phyloP scores from a whole-genome alignment of 2,329 filamentous ascomycete genomes.

The Capronia coronata region DNA sequence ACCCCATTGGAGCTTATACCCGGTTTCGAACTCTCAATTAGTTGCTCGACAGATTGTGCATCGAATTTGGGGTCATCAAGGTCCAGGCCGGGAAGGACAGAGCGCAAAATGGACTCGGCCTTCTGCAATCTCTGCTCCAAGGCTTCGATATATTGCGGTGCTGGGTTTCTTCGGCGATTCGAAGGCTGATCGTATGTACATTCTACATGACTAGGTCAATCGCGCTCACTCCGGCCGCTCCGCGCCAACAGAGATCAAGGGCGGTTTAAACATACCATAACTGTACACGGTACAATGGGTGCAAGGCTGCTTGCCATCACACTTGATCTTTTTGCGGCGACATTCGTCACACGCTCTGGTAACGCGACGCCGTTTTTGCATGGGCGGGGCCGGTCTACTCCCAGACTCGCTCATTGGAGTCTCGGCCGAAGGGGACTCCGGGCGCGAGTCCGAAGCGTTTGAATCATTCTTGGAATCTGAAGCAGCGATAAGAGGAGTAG shows the following conservation, averaged over 20 bases:
- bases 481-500: neutral
- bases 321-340: constrained; percentile 80
- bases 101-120: constrained; percentile 70
- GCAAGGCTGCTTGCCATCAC: constrained; percentile 63
- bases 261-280: constrained; percentile 62
- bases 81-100: constrained; percentile 76
- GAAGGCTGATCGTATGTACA: constrained; percentile 95
- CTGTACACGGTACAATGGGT: constrained; percentile 98
- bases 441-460: constrained; percentile 12
- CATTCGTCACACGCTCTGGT: constrained; percentile 79
- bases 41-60: constrained; percentile 63
- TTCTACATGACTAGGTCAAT: constrained; percentile 48
- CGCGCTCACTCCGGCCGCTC: neutral
- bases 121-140: constrained; percentile 76
- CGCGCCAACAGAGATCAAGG: constrained; percentile 1
- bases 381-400: constrained; percentile 42
- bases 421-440: constrained; percentile 17
- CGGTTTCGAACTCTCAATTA: constrained; percentile 39
- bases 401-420: constrained; percentile 14
- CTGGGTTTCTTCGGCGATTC: constrained; percentile 81
- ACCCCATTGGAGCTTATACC: constrained; percentile 20
- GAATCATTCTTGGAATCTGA: constrained; percentile 7
- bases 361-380: constrained; percentile 71
- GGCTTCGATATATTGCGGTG: constrained; percentile 87
- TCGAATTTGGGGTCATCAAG: constrained; percentile 80